Base-by-base conservation (phyloP, 169 alveolate species). In the Eimeria falciformis region DNA sequence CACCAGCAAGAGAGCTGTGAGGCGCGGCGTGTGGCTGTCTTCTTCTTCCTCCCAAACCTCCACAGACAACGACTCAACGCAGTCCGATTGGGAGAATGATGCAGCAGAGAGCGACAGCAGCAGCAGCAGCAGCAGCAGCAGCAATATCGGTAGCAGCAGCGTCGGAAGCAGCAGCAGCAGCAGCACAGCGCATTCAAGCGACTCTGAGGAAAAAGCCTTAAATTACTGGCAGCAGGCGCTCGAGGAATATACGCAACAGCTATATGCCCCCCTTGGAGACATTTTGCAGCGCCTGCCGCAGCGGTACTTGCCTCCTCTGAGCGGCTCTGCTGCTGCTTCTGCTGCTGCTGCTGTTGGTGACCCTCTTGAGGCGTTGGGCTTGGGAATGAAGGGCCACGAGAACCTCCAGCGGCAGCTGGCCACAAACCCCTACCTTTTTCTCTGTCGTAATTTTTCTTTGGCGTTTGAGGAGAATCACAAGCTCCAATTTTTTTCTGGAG, bases 231-330 rank as follows among this genome's bases (percentile, higher is more conserved):
- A 50, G 14, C 62, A 14, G n/a, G 62, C 62, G 62, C 62, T 50
- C 62, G 62, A 50, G 62, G 62, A 11, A 14, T 50, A 50, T 14
- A 14, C 14, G 14, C 62, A 50, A 14, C 62, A 50, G 62, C 14
- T 50, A 7, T 50, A 50, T 14, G 14, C 7, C n/a, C 62, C 62
- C 62, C 62, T 50, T 14, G 62, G 7, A 7, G 62, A 50, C 62
- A 50, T 50, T 14, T 11, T 50, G 62, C 62, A 50, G 62, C n/a
- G 62, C 62, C 62, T 50, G 62, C 62, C 62, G 7, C 62, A 50
- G 62, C 62, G 62, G n/a, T 50, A 11, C 62, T 14, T 50, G 62
- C 62, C 62, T 50, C 62, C 62, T 50, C 62, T 50, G 62, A 50
- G 14, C 14, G n/a, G n/a, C n/a, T 11, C n/a, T 50, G 62, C 62